Evolutionary conservation across 75 land plant species (phyloP).

Genomic region (Sequoiadendron giganteum): DNA sequence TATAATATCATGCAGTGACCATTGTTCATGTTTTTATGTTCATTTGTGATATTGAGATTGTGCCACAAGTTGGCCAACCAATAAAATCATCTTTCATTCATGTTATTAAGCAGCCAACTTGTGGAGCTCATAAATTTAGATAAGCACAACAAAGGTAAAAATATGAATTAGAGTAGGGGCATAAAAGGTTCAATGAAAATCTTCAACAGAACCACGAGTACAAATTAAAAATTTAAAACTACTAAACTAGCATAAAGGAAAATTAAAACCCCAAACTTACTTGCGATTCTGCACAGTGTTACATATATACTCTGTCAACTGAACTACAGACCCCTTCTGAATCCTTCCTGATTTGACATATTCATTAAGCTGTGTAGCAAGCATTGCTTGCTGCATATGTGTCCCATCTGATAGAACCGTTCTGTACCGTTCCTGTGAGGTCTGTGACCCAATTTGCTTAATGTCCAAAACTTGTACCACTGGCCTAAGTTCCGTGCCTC

Average conservation of each 20-base stretch:
- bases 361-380: conserved; percentile 84
- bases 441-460: conserved; percentile 34
- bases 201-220: not conserved
- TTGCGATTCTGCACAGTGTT: conserved; percentile 66
- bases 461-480: conserved; percentile 73
- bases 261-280: conserved; percentile 19
- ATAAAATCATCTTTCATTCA: not conserved
- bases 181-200: not conserved
- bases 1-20: not conserved
- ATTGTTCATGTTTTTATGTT: not conserved
- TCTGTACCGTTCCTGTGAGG: conserved; percentile 58
- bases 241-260: not conserved
- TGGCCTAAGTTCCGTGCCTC: conserved; percentile 67
- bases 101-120: not conserved
- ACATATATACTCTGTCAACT: conserved; percentile 76
- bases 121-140: not conserved
- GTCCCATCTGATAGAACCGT: conserved; percentile 63
- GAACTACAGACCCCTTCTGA: conserved; percentile 60
- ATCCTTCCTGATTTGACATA: conserved; percentile 48
- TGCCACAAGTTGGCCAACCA: not conserved
- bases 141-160: not conserved
- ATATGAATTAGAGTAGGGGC: not conserved
- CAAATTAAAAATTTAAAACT: not conserved
- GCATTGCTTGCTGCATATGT: conserved; percentile 66
- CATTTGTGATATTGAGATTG: not conserved